Conservation (phyloP, 306 rosid genomes). For the Quercus rubra region DNA sequence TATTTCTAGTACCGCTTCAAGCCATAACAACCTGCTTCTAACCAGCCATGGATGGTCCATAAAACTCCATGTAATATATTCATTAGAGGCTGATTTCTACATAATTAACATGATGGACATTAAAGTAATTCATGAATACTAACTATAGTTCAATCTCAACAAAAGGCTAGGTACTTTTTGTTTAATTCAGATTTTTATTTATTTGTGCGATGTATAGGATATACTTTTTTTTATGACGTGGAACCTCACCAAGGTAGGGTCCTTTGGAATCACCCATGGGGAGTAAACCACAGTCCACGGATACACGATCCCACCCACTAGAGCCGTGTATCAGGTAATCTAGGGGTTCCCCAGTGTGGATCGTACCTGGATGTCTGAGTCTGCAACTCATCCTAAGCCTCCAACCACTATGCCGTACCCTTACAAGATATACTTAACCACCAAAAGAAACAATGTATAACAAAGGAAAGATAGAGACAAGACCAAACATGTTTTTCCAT, state of each 20-base stretch:
- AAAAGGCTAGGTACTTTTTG: neutral
- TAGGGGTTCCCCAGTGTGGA: too few relatives aligned
- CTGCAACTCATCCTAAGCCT: too few relatives aligned
- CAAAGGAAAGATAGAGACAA: neutral
- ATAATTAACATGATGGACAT: neutral
- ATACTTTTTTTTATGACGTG: neutral
- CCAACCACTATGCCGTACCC: too few relatives aligned
- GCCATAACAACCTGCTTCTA: neutral
- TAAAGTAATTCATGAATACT: neutral
- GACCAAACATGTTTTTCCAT: neutral
- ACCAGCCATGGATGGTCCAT: neutral
- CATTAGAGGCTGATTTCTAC: neutral
- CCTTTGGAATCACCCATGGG: too few relatives aligned
- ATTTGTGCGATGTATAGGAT: neutral
- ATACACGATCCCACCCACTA: too few relatives aligned
- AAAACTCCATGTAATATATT: neutral
- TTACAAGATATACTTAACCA: neutral
- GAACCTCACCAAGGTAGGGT: too few relatives aligned
- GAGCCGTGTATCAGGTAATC: too few relatives aligned
- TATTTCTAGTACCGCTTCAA: neutral
- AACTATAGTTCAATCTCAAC: neutral
- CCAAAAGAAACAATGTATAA: neutral
- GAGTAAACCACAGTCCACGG: too few relatives aligned
- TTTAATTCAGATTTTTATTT: neutral
- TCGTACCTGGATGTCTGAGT: too few relatives aligned